Evolutionary conservation across 768 basidiomycete species (phyloP).

Genomic region (Kockovaella imperatae): DNA sequence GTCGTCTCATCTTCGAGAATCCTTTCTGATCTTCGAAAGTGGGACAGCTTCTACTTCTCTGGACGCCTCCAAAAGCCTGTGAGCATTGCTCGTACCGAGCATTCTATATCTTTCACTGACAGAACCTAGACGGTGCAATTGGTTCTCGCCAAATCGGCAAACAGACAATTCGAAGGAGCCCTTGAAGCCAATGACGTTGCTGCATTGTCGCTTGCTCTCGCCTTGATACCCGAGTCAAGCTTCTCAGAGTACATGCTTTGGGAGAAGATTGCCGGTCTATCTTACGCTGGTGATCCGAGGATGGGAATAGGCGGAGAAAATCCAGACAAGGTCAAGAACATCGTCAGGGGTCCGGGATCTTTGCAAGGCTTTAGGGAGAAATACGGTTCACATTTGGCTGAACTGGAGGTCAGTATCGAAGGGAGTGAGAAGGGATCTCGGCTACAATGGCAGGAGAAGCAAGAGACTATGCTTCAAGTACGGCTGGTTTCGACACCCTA

Average conservation of each 20-base stretch:
- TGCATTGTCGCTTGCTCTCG: conserved; percentile 77
- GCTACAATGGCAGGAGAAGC: conserved; percentile 5
- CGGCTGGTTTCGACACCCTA: too few species aligned
- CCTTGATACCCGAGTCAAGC: conserved; percentile 65
- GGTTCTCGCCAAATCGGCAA: conserved; percentile 4
- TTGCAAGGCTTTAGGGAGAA: conserved; percentile 74
- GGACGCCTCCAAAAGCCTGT: conserved; percentile 95
- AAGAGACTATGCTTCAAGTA: too few species aligned
- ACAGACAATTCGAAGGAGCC: conserved; percentile 57
- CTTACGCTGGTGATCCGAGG: conserved; percentile 68
- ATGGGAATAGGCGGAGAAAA: conserved; percentile 90
- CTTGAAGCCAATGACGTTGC: conserved; percentile 90
- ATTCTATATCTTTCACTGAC: conserved; percentile 78
- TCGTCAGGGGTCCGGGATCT: conserved; percentile 63
- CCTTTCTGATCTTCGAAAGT: conserved; percentile 81
- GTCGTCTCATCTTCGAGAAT: conserved; percentile 85
- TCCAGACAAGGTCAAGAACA: conserved; percentile 85
- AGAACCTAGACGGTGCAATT: conserved; percentile 58
- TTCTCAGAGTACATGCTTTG: conserved; percentile 80
- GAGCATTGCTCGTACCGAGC: conserved; percentile 5
- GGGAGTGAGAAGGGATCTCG: conserved; percentile 41
- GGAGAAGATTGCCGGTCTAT: conserved; percentile 73
- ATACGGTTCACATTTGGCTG: conserved; percentile 54
- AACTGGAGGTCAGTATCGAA: conserved; percentile 44
- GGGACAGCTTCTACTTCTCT: conserved; percentile 86